Base-by-base conservation (phyloP, 306 rosid genomes). In the Rubus idaeus region DNA sequence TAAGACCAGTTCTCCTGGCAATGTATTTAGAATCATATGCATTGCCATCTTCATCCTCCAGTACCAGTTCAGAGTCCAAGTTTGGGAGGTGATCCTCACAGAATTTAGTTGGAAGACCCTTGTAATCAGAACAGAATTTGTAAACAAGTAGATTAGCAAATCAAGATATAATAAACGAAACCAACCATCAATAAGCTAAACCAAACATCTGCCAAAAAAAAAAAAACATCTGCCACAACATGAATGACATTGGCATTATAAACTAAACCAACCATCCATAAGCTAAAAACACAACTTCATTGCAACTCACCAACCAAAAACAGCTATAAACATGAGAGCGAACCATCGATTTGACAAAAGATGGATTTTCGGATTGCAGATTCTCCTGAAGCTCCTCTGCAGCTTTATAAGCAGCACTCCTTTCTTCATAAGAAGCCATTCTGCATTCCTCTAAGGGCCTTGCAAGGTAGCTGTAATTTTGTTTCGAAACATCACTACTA, bases 281-380 rank as follows among this genome's bases (percentile, higher is more conserved):
- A 71, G 23, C 8, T 53, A 63, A 1, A 74, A 73, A 69, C 13
- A 55, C 12, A 51, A 50, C 51, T 68, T 45, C 40, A 53, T 66
- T 17, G 69, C 74, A 39, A 87, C 97, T 62, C 86, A 92, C 97
- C 97, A 92, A 75, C 97, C 97, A 92, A 78, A 92, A 90, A 74
- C 97, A 92, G 77, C 97, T 92, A 80, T 92, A 92, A 80, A 92
- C 96, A 79, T 92, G 95, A 80, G 97, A 92, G 66, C 93, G 91
- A 49, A 92, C 77, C 97, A 90, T 92, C 23, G 97, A 88, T 77
- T 92, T 92, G 46, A 88, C 56, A 65, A 90, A 90, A 8, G 81
- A 74, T n/a, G 96, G 95, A 62, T 87, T 85, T 1, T 62, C 62
- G 68, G 90, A 63, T 21, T 87, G 62, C 39, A 90, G 79, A 78